These are phyloP conservation scores for Eimeria maxima DNA, from an alignment of 169 alveolate genomes.

Conservation along the genomic window DNA sequence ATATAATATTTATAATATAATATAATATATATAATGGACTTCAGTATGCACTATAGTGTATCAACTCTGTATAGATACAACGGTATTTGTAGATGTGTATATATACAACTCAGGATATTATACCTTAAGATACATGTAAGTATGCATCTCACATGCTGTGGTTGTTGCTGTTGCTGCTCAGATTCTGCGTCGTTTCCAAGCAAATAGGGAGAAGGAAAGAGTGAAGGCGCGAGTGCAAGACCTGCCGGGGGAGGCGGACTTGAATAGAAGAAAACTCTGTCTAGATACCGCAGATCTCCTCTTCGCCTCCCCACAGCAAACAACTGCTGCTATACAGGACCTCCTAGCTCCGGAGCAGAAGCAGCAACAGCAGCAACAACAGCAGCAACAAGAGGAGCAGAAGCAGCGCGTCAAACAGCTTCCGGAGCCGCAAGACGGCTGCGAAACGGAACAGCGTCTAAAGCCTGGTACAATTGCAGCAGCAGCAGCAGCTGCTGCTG, in stretches of 20 bases:
- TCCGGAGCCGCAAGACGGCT: background rate
- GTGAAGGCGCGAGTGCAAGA: slow-evolving; percentile 62
- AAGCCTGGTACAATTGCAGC: background rate
- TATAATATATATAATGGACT: too few relatives aligned
- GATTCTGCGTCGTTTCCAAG: background rate
- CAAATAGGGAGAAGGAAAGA: slow-evolving; percentile 57
- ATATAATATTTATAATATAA: too few relatives aligned
- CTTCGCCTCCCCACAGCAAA: background rate
- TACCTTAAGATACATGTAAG: too few relatives aligned
- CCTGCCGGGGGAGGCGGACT: slow-evolving; percentile 47
- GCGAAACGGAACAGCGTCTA: background rate
- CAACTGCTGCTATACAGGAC: background rate
- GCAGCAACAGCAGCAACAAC: slow-evolving; percentile 37
- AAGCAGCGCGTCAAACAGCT: background rate
- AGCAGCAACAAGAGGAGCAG: background rate
- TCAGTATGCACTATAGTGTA: too few relatives aligned
- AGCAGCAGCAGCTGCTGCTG: slow-evolving; percentile 4
- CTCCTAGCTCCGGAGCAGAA: slow-evolving; percentile 14
- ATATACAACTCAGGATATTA: too few relatives aligned
- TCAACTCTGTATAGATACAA: too few relatives aligned
- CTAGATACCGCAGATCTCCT: background rate
- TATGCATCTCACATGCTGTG: background rate
- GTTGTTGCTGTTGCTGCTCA: background rate
- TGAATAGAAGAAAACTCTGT: background rate
- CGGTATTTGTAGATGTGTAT: too few relatives aligned